Evolutionary conservation across 495 filamentous ascomycete species (phyloP), one percentile per base, ranked within the genome.

Genomic region (Trichoderma gamsii): DNA sequence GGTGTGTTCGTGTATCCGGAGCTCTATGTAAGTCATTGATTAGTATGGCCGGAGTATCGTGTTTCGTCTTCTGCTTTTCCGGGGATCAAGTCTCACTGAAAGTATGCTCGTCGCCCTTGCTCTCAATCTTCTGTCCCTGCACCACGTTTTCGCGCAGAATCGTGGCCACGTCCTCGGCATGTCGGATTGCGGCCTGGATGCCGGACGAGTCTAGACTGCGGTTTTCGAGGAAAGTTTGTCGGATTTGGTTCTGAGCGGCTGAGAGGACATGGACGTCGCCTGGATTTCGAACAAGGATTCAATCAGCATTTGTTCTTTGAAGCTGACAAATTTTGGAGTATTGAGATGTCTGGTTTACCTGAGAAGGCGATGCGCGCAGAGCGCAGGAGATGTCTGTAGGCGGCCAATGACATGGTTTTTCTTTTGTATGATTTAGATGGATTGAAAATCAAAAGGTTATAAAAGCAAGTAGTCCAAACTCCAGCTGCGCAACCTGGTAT

Each of bases 1-100:
- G 59, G 90, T 99, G 67, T 93, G 81, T 64, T 96, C 86, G 76
- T 97, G 95, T 73, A 99, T 97, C 18, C 86, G 82, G 65, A 99
- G 81, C 76, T 90, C 93, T 96, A 71, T 18, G 16, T 13, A 67
- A 9, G 44, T 51, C 72, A 9, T 71, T 69, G 35, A 6, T 21
- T 23, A 23, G 49, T 23, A 11, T 6, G 2, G n/a, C 6, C 6
- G 4, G 49, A 29, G 52, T 27, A 29, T 3, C 21, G 11, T 21
- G 6, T 41, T 29, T 4, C 29, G 29, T 46, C n/a, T 43, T 46
- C 16, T 6, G 16, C 29, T 29, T 29, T 4, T 51, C 46, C 8
- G 52, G 6, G 44, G 25, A 12, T 35, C 32, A 52, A 44, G 64
- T 80, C 89, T 67, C 80, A 92, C 89, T 88, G 79, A 88, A 94